A percentile compares a stretch with the other conserved stretches of the same genome.
phyloP scores from a whole-genome alignment of 2,329 filamentous ascomycete species.

The Podosphaera fusca region DNA sequence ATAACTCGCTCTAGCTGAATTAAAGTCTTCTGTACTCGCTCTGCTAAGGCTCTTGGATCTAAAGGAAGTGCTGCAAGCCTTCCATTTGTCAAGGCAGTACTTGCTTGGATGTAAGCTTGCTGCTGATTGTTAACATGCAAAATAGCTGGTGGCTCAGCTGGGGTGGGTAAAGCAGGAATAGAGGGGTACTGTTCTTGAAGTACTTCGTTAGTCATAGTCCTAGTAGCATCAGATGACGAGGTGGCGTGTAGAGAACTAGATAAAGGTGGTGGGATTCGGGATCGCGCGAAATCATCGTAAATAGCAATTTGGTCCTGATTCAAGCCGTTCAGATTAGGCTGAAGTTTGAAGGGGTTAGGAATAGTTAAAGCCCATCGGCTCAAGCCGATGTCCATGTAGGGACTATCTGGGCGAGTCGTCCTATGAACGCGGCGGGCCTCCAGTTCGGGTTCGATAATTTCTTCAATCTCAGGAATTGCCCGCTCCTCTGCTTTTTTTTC shows the following conservation, averaged over 20 bases:
- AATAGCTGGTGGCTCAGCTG: slow-evolving; percentile 33
- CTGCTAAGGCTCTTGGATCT: slow-evolving; percentile 28
- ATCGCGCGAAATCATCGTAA: slow-evolving; percentile 84
- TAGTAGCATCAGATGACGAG: slow-evolving; percentile 35
- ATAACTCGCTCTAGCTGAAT: slow-evolving; percentile 32
- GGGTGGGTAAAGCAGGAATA: slow-evolving; percentile 33
- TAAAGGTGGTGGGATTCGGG: slow-evolving; percentile 35
- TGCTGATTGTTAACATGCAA: slow-evolving; percentile 26
- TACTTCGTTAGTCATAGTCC: slow-evolving; percentile 38
- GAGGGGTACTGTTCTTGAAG: slow-evolving; percentile 36
- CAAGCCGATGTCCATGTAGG: slow-evolving; percentile 60
- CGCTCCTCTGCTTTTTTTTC: slow-evolving; percentile 90
- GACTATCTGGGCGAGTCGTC: slow-evolving; percentile 52
- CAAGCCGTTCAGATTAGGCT: slow-evolving; percentile 44
- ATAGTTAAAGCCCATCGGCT: slow-evolving; percentile 88
- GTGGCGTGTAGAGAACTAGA: slow-evolving; percentile 31
- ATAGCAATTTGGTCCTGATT: slow-evolving; percentile 87
- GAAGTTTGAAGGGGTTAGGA: slow-evolving; percentile 76
- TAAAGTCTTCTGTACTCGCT: slow-evolving; percentile 33
- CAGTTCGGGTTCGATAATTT: slow-evolving; percentile 65
- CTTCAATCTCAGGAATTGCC: slow-evolving; percentile 82
- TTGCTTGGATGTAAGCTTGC: slow-evolving; percentile 31
- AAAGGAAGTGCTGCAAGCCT: slow-evolving; percentile 22
- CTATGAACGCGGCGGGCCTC: slow-evolving; percentile 57
- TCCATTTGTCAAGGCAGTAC: slow-evolving; percentile 26